Conservation (phyloP, 148 eudicot genomes). For the Silene latifolia region DNA sequence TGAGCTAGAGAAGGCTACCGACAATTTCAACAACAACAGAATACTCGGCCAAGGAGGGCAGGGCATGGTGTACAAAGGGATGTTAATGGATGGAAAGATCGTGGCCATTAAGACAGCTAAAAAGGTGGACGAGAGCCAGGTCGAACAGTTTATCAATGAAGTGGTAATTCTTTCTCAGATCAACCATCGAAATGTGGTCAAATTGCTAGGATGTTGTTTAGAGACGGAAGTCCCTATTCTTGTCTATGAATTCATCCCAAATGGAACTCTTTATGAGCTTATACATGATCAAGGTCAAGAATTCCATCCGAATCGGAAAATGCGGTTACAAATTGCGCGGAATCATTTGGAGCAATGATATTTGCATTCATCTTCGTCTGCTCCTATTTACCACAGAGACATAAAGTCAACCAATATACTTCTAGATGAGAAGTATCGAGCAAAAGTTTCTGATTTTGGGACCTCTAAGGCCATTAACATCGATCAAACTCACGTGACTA, state of each 20-base stretch:
- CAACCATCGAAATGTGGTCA: constrained; percentile 21
- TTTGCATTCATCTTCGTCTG: constrained; percentile 16
- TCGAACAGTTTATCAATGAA: constrained; percentile 16
- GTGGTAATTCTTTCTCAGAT: constrained; percentile 18
- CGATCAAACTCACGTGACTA: constrained; percentile 24
- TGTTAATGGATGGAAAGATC: constrained; percentile 8
- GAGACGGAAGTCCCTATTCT: constrained; percentile 23
- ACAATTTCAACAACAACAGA: background rate
- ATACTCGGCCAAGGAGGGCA: constrained; percentile 19
- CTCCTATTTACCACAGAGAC: constrained; percentile 22
- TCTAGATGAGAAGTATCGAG: constrained; percentile 15
- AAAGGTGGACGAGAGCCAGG: constrained; percentile 13
- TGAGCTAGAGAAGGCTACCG: constrained; percentile 4
- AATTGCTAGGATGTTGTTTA: constrained; percentile 17
- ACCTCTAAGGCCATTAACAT: constrained; percentile 14
- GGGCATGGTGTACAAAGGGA: constrained; percentile 11
- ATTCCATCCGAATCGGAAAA: constrained; percentile 18
- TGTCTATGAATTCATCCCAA: constrained; percentile 17
- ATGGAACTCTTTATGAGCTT: constrained; percentile 20
- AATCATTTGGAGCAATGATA: constrained; percentile 18
- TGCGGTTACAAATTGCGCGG: constrained; percentile 25
- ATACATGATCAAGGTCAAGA: constrained; percentile 14
- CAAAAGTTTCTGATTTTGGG: constrained; percentile 26
- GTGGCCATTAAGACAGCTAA: constrained; percentile 18
- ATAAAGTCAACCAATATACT: constrained; percentile 20